Base-by-base conservation (phyloP, 1,139 yeast genomes). In the Candida sp. region DNA sequence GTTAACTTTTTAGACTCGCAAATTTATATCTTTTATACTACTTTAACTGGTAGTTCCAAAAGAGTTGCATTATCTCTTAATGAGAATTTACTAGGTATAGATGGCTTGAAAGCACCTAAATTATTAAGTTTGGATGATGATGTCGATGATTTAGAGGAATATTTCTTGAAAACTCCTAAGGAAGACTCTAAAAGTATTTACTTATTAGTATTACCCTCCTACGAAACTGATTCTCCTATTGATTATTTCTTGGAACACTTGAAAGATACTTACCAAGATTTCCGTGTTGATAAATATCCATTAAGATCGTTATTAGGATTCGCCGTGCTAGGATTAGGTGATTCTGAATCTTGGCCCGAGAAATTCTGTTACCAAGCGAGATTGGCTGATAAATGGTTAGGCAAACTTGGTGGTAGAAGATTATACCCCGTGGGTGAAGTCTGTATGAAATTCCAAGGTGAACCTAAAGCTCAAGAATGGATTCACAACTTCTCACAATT, bases 161-260 rank as follows among this genome's bases (percentile, higher is more conserved):
- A 80, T 62, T 90, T 90, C 62, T 72, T 87, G 39, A 74, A 80
- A 39, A 81, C 84, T 11, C 87, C 89, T 5, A 52, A 60, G 5
- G 57, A 63, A 25, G 55, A 51, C 27, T 49, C 55, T 9, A 68
- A 70, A 43, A 71, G 80, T 37, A 66, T 87, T n/a, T 90, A 88
- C 56, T 59, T 91, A 21, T 55, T 90, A 50, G 88, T 90, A 12
- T 70, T 90, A 25, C 98, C 98, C 2, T 88, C 97, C 0, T 90
- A 90, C 59, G 97, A 89, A 54, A 87, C 91, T 0, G 97, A 90
- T 62, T 87, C 95, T 1, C 97, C 97, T 8, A 75, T 91, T 39
- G 98, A 90, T 62, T 90, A 82, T 58, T 89, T 89, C 61, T 69
- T 90, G 46, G 95, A 88, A 56, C 84, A 87, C 42, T 70, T 90